A percentile compares a stretch with the other conserved stretches of the same genome.
Evolutionary conservation across 176 grass and related monocot genomes (phyloP).

Genomic region (Oryza meyeriana): DNA sequence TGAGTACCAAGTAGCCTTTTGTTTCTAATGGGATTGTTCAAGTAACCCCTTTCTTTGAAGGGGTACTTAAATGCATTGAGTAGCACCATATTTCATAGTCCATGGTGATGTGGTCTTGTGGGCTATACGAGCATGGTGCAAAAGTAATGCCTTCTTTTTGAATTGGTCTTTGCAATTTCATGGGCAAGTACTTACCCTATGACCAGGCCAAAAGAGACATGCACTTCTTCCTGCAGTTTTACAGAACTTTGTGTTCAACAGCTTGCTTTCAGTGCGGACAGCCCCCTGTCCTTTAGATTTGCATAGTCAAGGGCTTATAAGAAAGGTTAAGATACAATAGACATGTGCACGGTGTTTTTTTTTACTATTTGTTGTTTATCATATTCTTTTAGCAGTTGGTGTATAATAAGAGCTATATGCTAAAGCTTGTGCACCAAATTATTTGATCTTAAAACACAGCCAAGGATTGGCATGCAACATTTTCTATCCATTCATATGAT

Average conservation of each 20-base stretch:
- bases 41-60: not conserved
- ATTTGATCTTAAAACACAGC: slow-evolving; percentile 1
- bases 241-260: not conserved
- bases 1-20: slow-evolving; percentile 45
- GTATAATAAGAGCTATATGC: not conserved
- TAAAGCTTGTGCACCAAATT: not conserved
- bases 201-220: slow-evolving; percentile 3
- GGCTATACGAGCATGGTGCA: slow-evolving; percentile 24
- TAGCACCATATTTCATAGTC: slow-evolving; percentile 38
- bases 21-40: not conserved
- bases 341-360: not conserved
- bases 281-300: no score
- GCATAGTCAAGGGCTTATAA: no score
- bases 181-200: not conserved
- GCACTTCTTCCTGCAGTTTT: not conserved
- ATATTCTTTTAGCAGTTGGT: not conserved
- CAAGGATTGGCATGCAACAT: not conserved
- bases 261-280: slow-evolving; percentile 1
- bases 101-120: slow-evolving; percentile 28
- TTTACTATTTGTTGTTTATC: not conserved
- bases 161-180: slow-evolving; percentile 10
- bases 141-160: slow-evolving; percentile 2
- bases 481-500: slow-evolving; percentile 16
- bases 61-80: not conserved
- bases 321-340: not conserved